Percentiles rank a stretch among this genome's conserved stretches.
phyloP scores from a whole-genome alignment of 1,139 yeast genomes.

The Spathaspora sp. region DNA sequence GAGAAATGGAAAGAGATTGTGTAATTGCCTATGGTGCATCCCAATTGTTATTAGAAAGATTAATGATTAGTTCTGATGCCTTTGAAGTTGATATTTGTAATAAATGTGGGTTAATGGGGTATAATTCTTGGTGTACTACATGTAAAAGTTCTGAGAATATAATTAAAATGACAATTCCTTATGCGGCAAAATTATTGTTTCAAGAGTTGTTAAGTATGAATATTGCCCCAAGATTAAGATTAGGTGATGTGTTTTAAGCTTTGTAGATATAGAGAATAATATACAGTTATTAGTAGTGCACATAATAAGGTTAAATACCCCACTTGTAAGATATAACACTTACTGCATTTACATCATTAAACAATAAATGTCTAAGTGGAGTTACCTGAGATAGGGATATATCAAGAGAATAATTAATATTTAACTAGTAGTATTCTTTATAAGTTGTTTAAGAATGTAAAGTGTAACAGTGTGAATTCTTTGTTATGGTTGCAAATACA shows the following conservation, averaged over 20 bases:
- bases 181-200: conserved; percentile 94
- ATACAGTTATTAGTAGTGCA: no score
- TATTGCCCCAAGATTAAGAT: conserved; percentile 89
- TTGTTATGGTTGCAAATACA: neutral
- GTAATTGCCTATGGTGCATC: conserved; percentile 99
- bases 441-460: no score
- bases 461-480: no score
- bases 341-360: no score
- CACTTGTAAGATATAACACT: no score
- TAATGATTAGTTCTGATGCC: conserved; percentile 96
- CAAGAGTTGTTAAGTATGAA: conserved; percentile 96
- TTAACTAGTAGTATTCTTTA: no score
- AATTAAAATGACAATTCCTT: conserved; percentile 94
- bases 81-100: conserved; percentile 96
- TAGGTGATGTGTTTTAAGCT: conserved; percentile 76
- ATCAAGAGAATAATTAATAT: no score
- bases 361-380: no score
- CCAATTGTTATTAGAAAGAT: conserved; percentile 85
- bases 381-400: no score
- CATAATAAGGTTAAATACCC: no score
- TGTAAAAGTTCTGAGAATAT: conserved; percentile 87
- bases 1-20: conserved; percentile 99
- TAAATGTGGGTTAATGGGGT: conserved; percentile 97
- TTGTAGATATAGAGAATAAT: conserved; percentile 1
- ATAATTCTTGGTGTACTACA: conserved; percentile 95